Evolutionary conservation across 768 basidiomycete species (phyloP).

Genomic region (Suillus subaureus): DNA sequence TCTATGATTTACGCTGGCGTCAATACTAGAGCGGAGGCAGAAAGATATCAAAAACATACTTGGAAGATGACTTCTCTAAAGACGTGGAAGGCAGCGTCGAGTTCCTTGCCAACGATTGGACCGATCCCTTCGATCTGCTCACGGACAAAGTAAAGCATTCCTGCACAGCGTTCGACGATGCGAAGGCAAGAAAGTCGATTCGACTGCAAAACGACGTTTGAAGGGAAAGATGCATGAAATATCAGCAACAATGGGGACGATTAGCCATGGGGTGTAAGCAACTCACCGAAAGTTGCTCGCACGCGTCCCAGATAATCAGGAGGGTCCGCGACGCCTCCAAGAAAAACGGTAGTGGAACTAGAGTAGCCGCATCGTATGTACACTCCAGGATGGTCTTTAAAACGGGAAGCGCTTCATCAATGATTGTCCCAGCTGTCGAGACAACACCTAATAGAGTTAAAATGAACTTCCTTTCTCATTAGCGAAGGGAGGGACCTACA

Average conservation of each 20-base stretch:
- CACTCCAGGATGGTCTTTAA: slow-evolving; percentile 1
- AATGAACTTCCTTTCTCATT: neutral
- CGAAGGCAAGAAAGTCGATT: slow-evolving; percentile 71
- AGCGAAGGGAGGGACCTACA: neutral
- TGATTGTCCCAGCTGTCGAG: neutral
- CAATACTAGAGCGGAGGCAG: neutral
- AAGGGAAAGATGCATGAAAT: neutral
- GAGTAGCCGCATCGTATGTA: slow-evolving; percentile 26
- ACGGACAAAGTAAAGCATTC: slow-evolving; percentile 64
- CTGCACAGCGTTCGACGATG: slow-evolving; percentile 73
- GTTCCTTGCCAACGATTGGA: slow-evolving; percentile 46
- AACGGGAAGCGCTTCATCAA: neutral
- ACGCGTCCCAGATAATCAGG: slow-evolving; percentile 63
- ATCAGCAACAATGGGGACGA: neutral
- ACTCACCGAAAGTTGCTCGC: slow-evolving; percentile 63
- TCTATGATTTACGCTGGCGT: slow-evolving; percentile 28
- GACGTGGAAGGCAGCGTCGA: slow-evolving; percentile 49
- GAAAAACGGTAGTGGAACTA: slow-evolving; percentile 60
- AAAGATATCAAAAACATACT: neutral
- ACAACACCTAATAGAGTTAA: neutral
- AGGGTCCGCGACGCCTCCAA: slow-evolving; percentile 52
- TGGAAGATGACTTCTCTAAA: slow-evolving; percentile 48
- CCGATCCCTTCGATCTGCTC: slow-evolving; percentile 64
- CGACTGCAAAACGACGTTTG: slow-evolving; percentile 41
- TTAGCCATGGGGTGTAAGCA: neutral